phyloP scores from a whole-genome alignment of 2,329 filamentous ascomycete genomes.

The Xylaria arbuscula region DNA sequence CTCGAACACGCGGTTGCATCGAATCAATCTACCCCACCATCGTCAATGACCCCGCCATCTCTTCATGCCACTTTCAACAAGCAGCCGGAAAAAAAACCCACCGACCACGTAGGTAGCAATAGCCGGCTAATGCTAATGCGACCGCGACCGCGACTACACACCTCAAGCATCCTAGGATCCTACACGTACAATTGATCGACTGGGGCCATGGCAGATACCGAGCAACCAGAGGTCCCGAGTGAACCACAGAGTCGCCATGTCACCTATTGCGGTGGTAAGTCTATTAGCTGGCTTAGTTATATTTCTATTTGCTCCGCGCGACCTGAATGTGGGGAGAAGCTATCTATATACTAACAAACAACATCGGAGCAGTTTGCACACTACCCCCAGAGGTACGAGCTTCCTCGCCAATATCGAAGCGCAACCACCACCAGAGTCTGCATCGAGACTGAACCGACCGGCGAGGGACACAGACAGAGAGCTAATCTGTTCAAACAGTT shows the following conservation, averaged over 20 bases:
- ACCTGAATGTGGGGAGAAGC: constrained; percentile 18
- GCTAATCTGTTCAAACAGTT: constrained; percentile 70
- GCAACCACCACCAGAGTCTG: background rate
- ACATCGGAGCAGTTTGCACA: constrained; percentile 64
- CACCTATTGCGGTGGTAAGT: constrained; percentile 69
- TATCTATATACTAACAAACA: constrained; percentile 25
- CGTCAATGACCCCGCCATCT: constrained; percentile 40
- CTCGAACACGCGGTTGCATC: constrained; percentile 12
- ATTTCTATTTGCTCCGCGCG: constrained; percentile 9
- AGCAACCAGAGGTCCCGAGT: constrained; percentile 57
- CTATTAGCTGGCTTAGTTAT: background rate
- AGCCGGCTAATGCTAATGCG: constrained; percentile 21
- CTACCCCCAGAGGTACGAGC: constrained; percentile 70
- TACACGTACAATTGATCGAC: constrained; percentile 15
- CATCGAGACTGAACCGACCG: constrained; percentile 13
- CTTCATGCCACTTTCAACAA: constrained; percentile 31
- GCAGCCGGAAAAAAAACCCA: constrained; percentile 27
- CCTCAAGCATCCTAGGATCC: background rate
- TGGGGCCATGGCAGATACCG: constrained; percentile 64
- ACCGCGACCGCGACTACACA: constrained; percentile 21
- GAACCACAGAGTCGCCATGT: constrained; percentile 65
- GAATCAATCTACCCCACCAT: constrained; percentile 38
- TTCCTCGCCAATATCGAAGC: background rate
- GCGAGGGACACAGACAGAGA: background rate
- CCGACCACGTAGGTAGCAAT: constrained; percentile 2